A percentile compares a stretch with the other conserved stretches of the same genome.
Conservation (phyloP, 2,329 filamentous ascomycete genomes). For the Diaporthe destruens region DNA sequence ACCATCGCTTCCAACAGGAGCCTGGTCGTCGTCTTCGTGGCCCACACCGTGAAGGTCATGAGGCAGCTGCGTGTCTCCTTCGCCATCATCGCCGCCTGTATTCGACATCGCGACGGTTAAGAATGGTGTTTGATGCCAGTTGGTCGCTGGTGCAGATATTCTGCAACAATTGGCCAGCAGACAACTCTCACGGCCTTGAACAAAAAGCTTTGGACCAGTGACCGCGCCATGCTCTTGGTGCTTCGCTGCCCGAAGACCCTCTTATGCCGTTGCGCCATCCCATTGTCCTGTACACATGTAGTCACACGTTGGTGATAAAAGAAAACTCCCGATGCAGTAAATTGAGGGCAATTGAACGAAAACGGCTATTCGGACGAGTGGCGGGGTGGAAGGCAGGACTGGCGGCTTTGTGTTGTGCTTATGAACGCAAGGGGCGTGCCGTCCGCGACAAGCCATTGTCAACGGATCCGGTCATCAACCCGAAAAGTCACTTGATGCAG, state of each 20-base stretch:
- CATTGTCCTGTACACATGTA: constrained; percentile 33
- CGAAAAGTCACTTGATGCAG: background rate
- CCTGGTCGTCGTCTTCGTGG: background rate
- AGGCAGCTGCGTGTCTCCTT: background rate
- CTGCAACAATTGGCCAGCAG: background rate
- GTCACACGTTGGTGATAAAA: constrained; percentile 29
- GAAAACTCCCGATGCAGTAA: background rate
- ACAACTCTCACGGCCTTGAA: background rate
- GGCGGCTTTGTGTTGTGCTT: constrained; percentile 36
- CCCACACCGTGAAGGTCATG: background rate
- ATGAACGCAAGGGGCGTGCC: constrained; percentile 12
- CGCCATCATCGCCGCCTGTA: background rate
- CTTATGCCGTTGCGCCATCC: constrained; percentile 32
- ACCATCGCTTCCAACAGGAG: background rate
- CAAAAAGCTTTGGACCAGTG: background rate
- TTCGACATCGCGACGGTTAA: constrained; percentile 15
- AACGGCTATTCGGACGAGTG: constrained; percentile 28
- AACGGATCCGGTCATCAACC: constrained; percentile 3
- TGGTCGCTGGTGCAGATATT: background rate
- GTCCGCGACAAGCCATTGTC: constrained; percentile 33
- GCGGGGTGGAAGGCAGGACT: background rate
- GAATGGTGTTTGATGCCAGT: background rate
- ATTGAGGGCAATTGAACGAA: constrained; percentile 13
- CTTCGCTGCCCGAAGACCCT: constrained; percentile 1
- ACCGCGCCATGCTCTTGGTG: background rate